Evolutionary conservation across 768 basidiomycete genomes (phyloP), one percentile per base, ranked within the genome.

Genomic region (Clitopilus passeckerianus): DNA sequence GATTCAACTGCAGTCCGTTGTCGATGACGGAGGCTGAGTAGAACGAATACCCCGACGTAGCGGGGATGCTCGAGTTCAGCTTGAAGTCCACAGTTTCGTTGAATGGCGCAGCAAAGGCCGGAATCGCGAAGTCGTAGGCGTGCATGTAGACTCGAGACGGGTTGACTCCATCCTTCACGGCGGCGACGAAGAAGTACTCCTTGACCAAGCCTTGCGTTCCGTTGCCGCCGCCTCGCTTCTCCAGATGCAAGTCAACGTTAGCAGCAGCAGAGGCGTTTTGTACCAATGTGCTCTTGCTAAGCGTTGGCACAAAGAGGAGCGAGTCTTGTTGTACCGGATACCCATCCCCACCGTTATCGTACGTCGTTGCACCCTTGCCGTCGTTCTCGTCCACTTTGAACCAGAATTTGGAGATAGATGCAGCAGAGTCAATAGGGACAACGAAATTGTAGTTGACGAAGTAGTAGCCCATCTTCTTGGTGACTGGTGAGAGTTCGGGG

Each of bases 341-440:
- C n/a, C 72, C 72, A 22, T 60, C 63, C 1, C 80, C 80, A n/a
- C 70, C 74, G 59, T 80, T 80, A 35, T 78, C 71, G 58, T 78
- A 73, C 0, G 66, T 67, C 1, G 72, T 72, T 6, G 72, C 58
- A 0, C 67, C 66, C 37, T 70, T 75, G 10, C 79, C 80, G 60
- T 79, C 70, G 27, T 73, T 71, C 60, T 80, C 78, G 60, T 81
- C 73, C 6, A 81, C 75, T 24, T 73, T 68, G 65, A 82, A 82
- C 79, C 79, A 81, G 66, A 81, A 81, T 34, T 75, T 77, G 33
- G 77, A 73, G 56, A 82, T 72, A n/a, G 79, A 80, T 8, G 66
- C 67, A 5, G 71, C 59, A 6, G 73, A 61, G 63, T 76, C 66
- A 59, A 81, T 71, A 1, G 75, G 75, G 5, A 76, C 76, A n/a